phyloP scores from a whole-genome alignment of 805 yeast species.

The Ogataea pini region DNA sequence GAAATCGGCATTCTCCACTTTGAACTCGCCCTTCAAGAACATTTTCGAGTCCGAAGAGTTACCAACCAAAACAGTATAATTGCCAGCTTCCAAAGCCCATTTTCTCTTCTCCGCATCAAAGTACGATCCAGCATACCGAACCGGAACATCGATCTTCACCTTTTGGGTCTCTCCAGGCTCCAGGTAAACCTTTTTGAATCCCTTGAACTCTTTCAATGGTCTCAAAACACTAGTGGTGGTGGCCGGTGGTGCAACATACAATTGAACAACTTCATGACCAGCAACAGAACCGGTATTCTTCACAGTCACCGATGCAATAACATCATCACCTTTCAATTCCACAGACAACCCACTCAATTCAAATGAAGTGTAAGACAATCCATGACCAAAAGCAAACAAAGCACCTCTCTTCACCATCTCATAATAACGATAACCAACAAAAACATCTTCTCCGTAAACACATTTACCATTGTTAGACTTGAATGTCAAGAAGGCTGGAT shows the following conservation, averaged over 20 bases:
- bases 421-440: constrained; percentile 62
- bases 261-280: constrained; percentile 59
- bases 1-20: constrained; percentile 1
- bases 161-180: constrained; percentile 44
- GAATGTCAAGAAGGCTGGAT: constrained; percentile 56
- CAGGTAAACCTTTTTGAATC: constrained; percentile 50
- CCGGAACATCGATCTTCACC: constrained; percentile 40
- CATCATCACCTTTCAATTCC: constrained; percentile 24
- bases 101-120: constrained; percentile 49
- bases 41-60: constrained; percentile 27
- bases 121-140: constrained; percentile 55
- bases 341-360: constrained; percentile 41
- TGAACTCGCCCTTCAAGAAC: constrained; percentile 3
- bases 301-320: constrained; percentile 40
- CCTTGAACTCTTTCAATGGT: constrained; percentile 62
- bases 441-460: constrained; percentile 65
- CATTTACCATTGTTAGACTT: constrained; percentile 53
- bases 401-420: constrained; percentile 51
- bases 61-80: constrained; percentile 51
- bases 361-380: constrained; percentile 60
- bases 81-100: constrained; percentile 56
- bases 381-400: constrained; percentile 62
- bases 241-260: constrained; percentile 45
- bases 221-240: constrained; percentile 40
- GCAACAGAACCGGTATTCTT: constrained; percentile 48